Conservation (phyloP, 768 basidiomycete genomes). For the Cyclocybe aegerita region DNA sequence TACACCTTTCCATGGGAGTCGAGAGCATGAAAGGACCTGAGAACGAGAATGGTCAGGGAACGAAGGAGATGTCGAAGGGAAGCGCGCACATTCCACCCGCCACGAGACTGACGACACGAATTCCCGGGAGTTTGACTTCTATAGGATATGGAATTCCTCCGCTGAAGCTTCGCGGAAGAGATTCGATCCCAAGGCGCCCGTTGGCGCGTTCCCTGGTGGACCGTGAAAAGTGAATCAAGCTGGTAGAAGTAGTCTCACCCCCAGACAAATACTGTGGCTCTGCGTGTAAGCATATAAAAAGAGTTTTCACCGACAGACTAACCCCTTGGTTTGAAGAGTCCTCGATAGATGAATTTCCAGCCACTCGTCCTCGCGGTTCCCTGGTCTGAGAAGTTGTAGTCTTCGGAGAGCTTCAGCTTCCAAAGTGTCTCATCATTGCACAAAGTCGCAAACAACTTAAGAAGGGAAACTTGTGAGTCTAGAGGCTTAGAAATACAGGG, state of each 20-base stretch:
- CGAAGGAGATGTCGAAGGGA: neutral
- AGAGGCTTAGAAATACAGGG: too few relatives aligned
- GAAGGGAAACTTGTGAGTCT: neutral
- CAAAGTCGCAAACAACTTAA: conserved; percentile 54
- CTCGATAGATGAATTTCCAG: conserved; percentile 79
- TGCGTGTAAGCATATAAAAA: neutral
- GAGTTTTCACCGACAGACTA: conserved; percentile 11
- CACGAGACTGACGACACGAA: conserved; percentile 66
- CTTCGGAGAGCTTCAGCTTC: conserved; percentile 63
- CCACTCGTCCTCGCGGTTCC: conserved; percentile 74
- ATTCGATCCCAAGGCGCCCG: conserved; percentile 60
- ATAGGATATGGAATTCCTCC: conserved; percentile 61
- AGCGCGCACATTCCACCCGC: conserved; percentile 78
- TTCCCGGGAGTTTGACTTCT: conserved; percentile 57
- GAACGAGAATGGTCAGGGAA: conserved; percentile 1
- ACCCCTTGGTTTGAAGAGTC: conserved; percentile 73
- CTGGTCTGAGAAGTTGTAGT: conserved; percentile 77
- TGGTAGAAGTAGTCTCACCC: conserved; percentile 33
- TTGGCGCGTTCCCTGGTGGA: conserved; percentile 53
- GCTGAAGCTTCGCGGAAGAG: conserved; percentile 29
- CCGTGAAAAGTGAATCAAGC: conserved; percentile 1
- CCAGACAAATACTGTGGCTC: conserved; percentile 46
- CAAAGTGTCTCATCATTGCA: conserved; percentile 78
- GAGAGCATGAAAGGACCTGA: conserved; percentile 85
- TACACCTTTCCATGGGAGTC: conserved; percentile 71